phyloP scores from a whole-genome alignment of 1,284 basidiomycete genomes.

The Apiotrichum porosum region DNA sequence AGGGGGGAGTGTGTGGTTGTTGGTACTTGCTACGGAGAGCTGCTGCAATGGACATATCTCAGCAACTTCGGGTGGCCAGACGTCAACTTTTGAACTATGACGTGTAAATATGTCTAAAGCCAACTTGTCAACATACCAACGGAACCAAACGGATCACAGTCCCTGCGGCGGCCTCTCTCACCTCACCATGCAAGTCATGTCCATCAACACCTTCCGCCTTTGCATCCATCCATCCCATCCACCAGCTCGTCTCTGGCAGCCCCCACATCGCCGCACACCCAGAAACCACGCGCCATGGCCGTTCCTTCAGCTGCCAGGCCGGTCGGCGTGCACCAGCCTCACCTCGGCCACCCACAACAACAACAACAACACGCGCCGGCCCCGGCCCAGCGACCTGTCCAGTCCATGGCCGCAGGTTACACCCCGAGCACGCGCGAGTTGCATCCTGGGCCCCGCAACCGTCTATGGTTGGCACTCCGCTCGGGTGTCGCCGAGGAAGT shows the following conservation, averaged over 20 bases:
- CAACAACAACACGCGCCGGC: neutral
- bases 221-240: neutral
- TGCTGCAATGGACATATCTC: too few relatives aligned
- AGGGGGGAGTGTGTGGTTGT: neutral
- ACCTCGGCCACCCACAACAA: neutral
- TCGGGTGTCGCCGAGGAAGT: slow-evolving; percentile 37
- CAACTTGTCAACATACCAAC: neutral
- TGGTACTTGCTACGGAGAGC: too few relatives aligned
- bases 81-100: slow-evolving; percentile 13
- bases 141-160: slow-evolving; percentile 15
- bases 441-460: slow-evolving; percentile 26
- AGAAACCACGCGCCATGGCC: slow-evolving; percentile 10
- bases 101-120: too few relatives aligned
- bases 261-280: too few relatives aligned
- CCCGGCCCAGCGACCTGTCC: slow-evolving; percentile 7
- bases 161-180: too few relatives aligned
- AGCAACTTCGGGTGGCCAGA: too few relatives aligned
- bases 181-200: too few relatives aligned
- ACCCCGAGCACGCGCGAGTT: slow-evolving; percentile 26
- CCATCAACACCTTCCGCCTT: too few relatives aligned
- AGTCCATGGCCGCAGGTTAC: slow-evolving; percentile 27
- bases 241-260: neutral
- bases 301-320: slow-evolving; percentile 14
- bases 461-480: slow-evolving; percentile 35
- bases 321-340: slow-evolving; percentile 4